Conservation (phyloP, 2,329 filamentous ascomycete genomes). For the Fusarium oxysporum region DNA sequence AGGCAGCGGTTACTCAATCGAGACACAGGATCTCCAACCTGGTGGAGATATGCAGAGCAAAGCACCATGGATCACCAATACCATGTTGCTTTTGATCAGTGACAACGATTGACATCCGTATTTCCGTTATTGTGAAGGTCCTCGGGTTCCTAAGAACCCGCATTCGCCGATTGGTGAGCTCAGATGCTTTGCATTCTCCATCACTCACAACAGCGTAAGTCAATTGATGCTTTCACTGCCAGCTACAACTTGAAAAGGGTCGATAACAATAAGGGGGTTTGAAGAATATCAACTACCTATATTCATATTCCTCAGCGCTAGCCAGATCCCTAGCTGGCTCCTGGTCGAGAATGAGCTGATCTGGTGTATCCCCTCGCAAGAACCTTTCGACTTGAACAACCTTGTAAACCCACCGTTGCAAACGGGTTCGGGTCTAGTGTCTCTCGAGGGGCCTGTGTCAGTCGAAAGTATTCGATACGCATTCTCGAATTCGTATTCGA, state of each 20-base stretch:
- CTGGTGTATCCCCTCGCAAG: background rate
- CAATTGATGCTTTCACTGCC: background rate
- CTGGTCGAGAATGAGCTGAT: conserved; percentile 5
- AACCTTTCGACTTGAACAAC: conserved; percentile 13
- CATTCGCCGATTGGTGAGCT: background rate
- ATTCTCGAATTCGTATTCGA: conserved; percentile 23
- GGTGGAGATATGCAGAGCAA: background rate
- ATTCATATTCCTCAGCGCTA: background rate
- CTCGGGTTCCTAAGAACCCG: background rate
- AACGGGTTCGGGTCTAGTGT: background rate
- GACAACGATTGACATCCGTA: background rate
- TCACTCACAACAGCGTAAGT: background rate
- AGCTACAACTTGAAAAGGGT: background rate
- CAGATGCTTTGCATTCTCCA: background rate
- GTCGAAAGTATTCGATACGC: background rate
- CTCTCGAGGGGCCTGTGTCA: background rate
- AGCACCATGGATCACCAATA: conserved; percentile 2
- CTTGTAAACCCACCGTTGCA: background rate
- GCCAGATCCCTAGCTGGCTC: background rate
- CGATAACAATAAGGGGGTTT: background rate
- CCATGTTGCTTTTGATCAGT: background rate
- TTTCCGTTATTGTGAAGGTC: background rate
- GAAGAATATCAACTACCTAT: background rate
- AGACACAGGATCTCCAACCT: background rate
- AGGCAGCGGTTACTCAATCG: background rate